Conservation (phyloP, 305 asterid genomes). For the Solanum hybrid region DNA sequence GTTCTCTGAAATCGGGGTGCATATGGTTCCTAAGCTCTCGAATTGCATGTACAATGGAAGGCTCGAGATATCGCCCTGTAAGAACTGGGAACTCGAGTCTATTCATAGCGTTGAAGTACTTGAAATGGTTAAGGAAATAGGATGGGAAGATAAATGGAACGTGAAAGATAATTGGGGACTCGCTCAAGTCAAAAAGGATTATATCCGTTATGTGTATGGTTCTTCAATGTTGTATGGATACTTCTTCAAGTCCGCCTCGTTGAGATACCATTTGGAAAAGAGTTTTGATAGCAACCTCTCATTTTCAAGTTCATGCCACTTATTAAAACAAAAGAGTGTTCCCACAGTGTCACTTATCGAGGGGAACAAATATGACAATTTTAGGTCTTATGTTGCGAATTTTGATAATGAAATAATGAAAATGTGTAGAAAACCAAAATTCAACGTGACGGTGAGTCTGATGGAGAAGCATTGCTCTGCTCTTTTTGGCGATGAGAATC, state of each 20-base stretch:
- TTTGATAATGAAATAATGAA: conserved; percentile 40
- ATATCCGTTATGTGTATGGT: conserved; percentile 46
- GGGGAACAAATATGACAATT: conserved; percentile 11
- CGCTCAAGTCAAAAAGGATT: conserved; percentile 26
- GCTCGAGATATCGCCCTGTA: conserved; percentile 66
- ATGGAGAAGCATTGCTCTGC: conserved; percentile 57
- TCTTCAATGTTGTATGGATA: conserved; percentile 67
- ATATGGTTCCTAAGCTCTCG: conserved; percentile 63
- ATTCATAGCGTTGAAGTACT: conserved; percentile 55
- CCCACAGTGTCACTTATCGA: conserved; percentile 13
- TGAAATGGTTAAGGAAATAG: conserved; percentile 59
- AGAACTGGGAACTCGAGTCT: conserved; percentile 75
- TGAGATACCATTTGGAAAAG: conserved; percentile 57
- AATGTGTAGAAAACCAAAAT: conserved; percentile 56
- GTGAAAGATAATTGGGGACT: conserved; percentile 46
- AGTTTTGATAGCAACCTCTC: conserved; percentile 13
- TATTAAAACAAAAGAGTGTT: conserved; percentile 18
- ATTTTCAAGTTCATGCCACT: neutral
- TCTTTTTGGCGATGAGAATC: conserved; percentile 48
- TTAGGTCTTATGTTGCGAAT: conserved; percentile 42
- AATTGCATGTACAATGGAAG: conserved; percentile 57
- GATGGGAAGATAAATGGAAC: conserved; percentile 35
- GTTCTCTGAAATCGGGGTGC: conserved; percentile 56
- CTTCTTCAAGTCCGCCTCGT: conserved; percentile 58
- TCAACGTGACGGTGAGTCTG: conserved; percentile 51